phyloP scores from a whole-genome alignment of 768 basidiomycete genomes.

The Boletus pseudopeckii region DNA sequence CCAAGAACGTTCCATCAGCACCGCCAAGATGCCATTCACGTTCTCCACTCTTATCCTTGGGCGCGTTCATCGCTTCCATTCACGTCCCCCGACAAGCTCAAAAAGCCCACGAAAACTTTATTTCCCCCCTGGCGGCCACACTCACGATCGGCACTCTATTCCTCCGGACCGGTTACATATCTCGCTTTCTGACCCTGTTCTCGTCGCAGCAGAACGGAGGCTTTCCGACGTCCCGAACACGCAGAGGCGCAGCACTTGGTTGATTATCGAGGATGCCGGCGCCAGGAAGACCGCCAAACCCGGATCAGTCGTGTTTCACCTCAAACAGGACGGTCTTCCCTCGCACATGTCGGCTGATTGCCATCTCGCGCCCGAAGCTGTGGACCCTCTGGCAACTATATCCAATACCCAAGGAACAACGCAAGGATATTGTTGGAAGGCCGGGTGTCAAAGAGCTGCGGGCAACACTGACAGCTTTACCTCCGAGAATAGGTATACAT shows the following conservation, averaged over 20 bases:
- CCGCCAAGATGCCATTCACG: slow-evolving; percentile 11
- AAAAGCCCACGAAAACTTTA: slow-evolving; percentile 3
- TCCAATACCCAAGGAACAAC: neutral
- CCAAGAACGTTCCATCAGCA: slow-evolving; percentile 3
- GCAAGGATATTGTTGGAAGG: neutral
- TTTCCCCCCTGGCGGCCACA: slow-evolving; percentile 12
- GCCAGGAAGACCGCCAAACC: neutral
- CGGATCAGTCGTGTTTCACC: neutral
- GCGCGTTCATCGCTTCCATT: neutral
- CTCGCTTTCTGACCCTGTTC: slow-evolving; percentile 24
- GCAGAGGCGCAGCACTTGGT: neutral
- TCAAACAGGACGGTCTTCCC: neutral
- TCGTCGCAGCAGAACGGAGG: slow-evolving; percentile 17
- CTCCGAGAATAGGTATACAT: slow-evolving; percentile 12
- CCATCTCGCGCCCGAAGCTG: neutral
- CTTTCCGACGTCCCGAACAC: slow-evolving; percentile 1
- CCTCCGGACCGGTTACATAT: slow-evolving; percentile 15
- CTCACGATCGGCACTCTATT: slow-evolving; percentile 8
- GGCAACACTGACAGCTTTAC: neutral
- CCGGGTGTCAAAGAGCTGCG: neutral
- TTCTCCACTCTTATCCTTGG: slow-evolving; percentile 3
- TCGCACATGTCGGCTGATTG: neutral
- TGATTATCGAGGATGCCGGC: neutral
- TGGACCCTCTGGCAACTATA: neutral
- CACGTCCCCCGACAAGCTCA: neutral